Conservation (phyloP, 352 stramenopile genomes). For the Thalassiosira ordinaria region DNA sequence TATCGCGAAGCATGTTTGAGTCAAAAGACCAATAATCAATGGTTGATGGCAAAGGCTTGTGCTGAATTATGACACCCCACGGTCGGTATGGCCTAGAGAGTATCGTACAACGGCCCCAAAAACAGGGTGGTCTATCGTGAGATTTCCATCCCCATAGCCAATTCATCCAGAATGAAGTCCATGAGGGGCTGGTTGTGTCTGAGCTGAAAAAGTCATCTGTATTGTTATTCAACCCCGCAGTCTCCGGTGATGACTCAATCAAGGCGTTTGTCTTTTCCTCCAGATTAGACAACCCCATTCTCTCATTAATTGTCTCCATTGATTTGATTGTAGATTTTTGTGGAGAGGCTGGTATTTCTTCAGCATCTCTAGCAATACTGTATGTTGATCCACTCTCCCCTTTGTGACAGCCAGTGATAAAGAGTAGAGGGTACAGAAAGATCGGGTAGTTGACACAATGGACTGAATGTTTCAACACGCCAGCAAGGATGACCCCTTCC, state of each 20-base stretch:
- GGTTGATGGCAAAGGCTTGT: background rate
- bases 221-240: too few relatives aligned
- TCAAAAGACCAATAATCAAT: background rate
- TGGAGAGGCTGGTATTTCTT: background rate
- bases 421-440: background rate
- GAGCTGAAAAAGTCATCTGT: background rate
- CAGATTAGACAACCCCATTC: too few relatives aligned
- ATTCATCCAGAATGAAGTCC: background rate
- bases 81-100: background rate
- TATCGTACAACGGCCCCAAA: background rate
- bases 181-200: background rate
- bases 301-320: too few relatives aligned
- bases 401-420: background rate
- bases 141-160: background rate
- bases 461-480: background rate
- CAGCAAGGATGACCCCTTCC: background rate
- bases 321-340: background rate
- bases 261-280: too few relatives aligned
- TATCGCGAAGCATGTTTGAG: background rate
- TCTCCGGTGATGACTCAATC: background rate
- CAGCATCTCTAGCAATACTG: background rate
- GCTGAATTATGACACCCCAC: background rate
- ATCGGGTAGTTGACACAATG: slow-evolving; percentile 3
- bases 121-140: background rate
- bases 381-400: background rate